Evolutionary conservation across 805 yeast genomes (phyloP).

Genomic region (Saccharomyces eubayanus): DNA sequence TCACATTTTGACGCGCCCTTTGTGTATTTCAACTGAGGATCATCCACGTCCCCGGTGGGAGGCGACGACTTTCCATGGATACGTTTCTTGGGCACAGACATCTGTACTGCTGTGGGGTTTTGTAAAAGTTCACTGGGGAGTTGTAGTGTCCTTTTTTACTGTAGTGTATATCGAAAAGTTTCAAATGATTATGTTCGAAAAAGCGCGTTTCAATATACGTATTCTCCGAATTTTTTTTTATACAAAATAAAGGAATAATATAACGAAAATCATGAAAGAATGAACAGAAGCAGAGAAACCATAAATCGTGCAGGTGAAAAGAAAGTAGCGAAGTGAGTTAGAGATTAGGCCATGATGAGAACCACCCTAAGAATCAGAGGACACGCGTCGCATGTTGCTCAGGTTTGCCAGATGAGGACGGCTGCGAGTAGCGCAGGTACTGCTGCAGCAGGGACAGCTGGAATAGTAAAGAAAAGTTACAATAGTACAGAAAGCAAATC

Average conservation of each 20-base stretch:
- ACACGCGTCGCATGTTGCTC: background rate
- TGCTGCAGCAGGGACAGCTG: background rate
- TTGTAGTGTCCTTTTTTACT: background rate
- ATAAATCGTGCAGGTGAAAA: background rate
- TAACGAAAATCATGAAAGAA: background rate
- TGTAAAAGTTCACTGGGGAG: background rate
- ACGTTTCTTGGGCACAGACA: conserved; percentile 7
- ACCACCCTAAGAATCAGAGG: background rate
- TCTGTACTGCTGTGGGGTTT: background rate
- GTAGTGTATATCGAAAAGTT: background rate
- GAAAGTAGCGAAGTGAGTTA: background rate
- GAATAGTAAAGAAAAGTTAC: background rate
- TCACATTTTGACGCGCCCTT: conserved; percentile 11
- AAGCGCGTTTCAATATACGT: background rate
- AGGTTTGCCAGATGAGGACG: background rate
- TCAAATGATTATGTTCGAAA: background rate
- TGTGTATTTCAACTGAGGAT: conserved; percentile 21
- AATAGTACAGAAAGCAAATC: background rate
- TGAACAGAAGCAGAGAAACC: background rate
- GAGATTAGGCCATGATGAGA: background rate
- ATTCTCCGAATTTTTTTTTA: background rate
- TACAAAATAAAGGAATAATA: background rate
- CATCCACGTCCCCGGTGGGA: conserved; percentile 16
- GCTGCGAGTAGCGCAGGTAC: background rate
- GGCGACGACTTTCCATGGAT: background rate